phyloP scores from a whole-genome alignment of 2,329 filamentous ascomycete species.

The Stemphylium beticola region DNA sequence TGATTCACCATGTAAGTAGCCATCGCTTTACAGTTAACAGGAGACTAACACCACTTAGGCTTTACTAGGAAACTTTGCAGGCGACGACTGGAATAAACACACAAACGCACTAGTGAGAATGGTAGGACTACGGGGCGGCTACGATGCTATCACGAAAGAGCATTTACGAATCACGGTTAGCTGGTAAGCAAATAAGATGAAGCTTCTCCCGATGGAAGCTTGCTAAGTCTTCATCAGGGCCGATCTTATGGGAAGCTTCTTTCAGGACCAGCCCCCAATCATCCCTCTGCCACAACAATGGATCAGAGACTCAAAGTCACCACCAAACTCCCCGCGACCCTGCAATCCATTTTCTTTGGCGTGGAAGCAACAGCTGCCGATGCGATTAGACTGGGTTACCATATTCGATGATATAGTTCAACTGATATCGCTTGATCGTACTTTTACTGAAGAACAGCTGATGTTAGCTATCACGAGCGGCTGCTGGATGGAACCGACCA shows the following conservation, averaged over 20 bases:
- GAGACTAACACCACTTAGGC: slow-evolving; percentile 16
- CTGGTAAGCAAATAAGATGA: slow-evolving; percentile 23
- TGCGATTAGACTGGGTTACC: slow-evolving; percentile 32
- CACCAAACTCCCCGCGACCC: slow-evolving; percentile 66
- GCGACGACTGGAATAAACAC: slow-evolving; percentile 32
- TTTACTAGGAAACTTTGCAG: slow-evolving; percentile 26
- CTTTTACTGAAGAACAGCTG: slow-evolving; percentile 31
- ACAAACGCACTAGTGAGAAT: slow-evolving; percentile 32
- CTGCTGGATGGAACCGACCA: slow-evolving; percentile 38
- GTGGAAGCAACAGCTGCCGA: slow-evolving; percentile 59
- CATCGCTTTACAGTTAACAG: not conserved
- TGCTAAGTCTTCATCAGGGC: slow-evolving; percentile 24
- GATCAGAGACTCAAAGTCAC: slow-evolving; percentile 48
- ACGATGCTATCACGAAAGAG: slow-evolving; percentile 27
- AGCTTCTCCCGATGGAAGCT: not conserved
- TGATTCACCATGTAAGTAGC: slow-evolving; percentile 36
- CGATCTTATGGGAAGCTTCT: slow-evolving; percentile 37
- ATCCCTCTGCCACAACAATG: slow-evolving; percentile 34
- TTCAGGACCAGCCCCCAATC: slow-evolving; percentile 36
- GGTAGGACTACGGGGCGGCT: slow-evolving; percentile 31
- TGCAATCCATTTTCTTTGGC: slow-evolving; percentile 60
- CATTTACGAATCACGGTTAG: slow-evolving; percentile 37
- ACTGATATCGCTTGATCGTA: slow-evolving; percentile 32
- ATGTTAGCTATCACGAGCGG: slow-evolving; percentile 32
- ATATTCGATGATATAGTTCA: slow-evolving; percentile 39